Evolutionary conservation across 2,329 filamentous ascomycete species (phyloP).

Genomic region (Aspergillus viridinutans): DNA sequence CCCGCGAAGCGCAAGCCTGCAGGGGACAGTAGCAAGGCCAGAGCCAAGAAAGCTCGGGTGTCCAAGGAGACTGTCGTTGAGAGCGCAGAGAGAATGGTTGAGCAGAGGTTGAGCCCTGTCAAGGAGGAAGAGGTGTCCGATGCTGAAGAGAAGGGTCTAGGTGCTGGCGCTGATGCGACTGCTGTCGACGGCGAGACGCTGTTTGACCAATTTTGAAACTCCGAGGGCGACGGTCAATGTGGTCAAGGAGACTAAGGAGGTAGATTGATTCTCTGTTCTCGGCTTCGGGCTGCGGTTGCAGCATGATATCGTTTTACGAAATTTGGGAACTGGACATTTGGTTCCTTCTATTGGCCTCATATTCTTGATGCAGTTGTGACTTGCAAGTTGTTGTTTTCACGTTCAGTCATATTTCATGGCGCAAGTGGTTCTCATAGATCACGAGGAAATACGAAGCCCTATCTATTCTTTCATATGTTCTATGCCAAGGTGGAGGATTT

Average conservation of each 20-base stretch:
- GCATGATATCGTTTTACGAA: not conserved
- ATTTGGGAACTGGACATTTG: not conserved
- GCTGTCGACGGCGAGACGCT: not conserved
- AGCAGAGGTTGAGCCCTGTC: not conserved
- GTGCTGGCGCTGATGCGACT: not conserved
- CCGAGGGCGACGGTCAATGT: not conserved
- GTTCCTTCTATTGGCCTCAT: not conserved
- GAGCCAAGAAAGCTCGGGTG: conserved; percentile 1
- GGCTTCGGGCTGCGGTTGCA: not conserved
- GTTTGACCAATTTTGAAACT: not conserved
- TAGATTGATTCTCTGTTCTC: not conserved
- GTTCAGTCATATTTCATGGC: not conserved
- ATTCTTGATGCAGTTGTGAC: not conserved
- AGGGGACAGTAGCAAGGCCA: not conserved
- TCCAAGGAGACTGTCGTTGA: conserved; percentile 8
- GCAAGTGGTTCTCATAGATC: not conserved
- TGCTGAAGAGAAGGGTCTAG: not conserved
- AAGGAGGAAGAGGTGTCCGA: not conserved
- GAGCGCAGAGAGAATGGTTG: conserved; percentile 8
- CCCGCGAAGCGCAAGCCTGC: conserved; percentile 13
- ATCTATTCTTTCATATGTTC: not conserved
- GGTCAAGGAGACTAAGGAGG: not conserved
- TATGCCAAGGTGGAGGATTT: not conserved
- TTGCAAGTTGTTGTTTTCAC: not conserved
- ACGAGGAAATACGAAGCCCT: not conserved